Base-by-base conservation (phyloP, 441 rosid species). In the Pelargonium citronellum region DNA sequence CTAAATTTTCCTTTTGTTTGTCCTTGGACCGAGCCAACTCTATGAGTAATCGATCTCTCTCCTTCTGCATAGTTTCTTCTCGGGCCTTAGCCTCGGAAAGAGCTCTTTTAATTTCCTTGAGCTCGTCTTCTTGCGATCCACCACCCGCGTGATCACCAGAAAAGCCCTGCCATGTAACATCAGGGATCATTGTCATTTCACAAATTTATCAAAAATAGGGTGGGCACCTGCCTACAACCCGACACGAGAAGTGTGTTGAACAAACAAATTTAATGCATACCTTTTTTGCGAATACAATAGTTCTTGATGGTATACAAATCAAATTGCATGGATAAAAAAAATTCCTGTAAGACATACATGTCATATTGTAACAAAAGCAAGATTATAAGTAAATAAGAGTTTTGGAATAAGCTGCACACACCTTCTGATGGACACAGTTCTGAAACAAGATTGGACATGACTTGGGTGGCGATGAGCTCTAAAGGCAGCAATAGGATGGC, bases 21-120 rank as follows among this genome's bases (percentile, higher is more conserved):
- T 74, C 75, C 75, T 83, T 73, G 0, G 80, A 70, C 4, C 13
- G 27, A 51, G 80, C 76, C 68, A 83, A 72, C 51, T 81, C 79
- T 70, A 74, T 83, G 60, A 83, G 79, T 75, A 83, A 72, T 72
- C 60, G 73, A 74, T 79, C 79, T 65, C 80, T 75, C 67, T 81
- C 87, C 55, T 76, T 79, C 67, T 81, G 80, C 44, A 77, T 63
- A 5, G 75, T 70, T 69, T 69, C 74, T 68, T 68, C 81, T 75
- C 74, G 74, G 46, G 80, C 71, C 22, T 67, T 75, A 11, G 77
- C 76, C 74, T 80, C 83, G 46, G 76, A 74, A 55, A 83, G 82
- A 67, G 83, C 83, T 67, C 68, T 74, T 70, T 64, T 83, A 15
- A 72, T 71, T 43, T 66, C 76, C 24, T n/a, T 2, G 46, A 83